Evolutionary conservation across 495 filamentous ascomycete genomes (phyloP).

Genomic region (Tricharina praecox): DNA sequence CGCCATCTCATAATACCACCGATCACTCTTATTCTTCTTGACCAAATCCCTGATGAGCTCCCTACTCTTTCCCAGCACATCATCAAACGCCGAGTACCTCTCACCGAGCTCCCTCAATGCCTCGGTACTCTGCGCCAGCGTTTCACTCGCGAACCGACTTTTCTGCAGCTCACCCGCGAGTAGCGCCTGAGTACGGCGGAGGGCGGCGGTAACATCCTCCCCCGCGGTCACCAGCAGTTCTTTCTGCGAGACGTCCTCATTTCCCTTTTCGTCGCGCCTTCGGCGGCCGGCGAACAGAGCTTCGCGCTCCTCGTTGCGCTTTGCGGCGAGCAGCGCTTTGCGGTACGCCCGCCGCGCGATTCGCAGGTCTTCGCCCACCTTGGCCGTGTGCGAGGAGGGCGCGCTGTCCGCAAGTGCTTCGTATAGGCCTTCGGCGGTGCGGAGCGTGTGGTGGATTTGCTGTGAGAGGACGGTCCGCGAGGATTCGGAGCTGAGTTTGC

Average conservation of each 20-base stretch:
- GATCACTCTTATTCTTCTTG: slow-evolving; percentile 78
- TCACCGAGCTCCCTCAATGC: slow-evolving; percentile 64
- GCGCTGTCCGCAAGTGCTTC: slow-evolving; percentile 65
- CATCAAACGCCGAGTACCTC: slow-evolving; percentile 61
- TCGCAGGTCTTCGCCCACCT: slow-evolving; percentile 52
- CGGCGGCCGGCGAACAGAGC: neutral
- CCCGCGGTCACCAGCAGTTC: slow-evolving; percentile 55
- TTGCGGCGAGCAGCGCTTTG: slow-evolving; percentile 67
- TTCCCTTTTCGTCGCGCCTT: slow-evolving; percentile 17
- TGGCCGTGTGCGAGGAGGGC: slow-evolving; percentile 44
- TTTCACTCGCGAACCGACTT: slow-evolving; percentile 75
- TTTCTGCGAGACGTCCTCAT: slow-evolving; percentile 41
- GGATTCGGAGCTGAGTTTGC: slow-evolving; percentile 17
- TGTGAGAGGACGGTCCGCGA: slow-evolving; percentile 51
- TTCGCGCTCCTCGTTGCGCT: slow-evolving; percentile 43
- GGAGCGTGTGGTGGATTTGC: slow-evolving; percentile 67
- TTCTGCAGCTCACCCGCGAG: slow-evolving; percentile 67
- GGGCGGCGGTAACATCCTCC: slow-evolving; percentile 63
- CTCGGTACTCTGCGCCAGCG: slow-evolving; percentile 61
- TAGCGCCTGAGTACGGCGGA: slow-evolving; percentile 68
- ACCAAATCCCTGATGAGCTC: slow-evolving; percentile 64
- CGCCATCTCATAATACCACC: slow-evolving; percentile 84
- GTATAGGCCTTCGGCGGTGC: slow-evolving; percentile 72
- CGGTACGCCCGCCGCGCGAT: slow-evolving; percentile 57
- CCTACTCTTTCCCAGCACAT: slow-evolving; percentile 51